phyloP scores from a whole-genome alignment of 2,329 filamentous ascomycete species.

The Alternaria gansuensis region DNA sequence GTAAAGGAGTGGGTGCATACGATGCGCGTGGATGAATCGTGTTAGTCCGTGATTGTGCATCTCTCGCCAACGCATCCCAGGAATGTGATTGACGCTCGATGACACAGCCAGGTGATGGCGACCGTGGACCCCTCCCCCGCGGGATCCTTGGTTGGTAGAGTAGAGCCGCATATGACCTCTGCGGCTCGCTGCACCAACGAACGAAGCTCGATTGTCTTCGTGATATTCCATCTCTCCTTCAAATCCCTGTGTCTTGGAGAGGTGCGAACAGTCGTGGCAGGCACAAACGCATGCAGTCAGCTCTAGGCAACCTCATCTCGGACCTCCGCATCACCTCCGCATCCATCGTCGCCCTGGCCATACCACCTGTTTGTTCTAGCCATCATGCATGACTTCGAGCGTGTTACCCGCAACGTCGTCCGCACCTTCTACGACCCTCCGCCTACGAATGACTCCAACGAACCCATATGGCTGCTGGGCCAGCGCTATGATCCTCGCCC shows the following conservation, averaged over 20 bases:
- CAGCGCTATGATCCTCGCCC: constrained; percentile 61
- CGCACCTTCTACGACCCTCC: constrained; percentile 93
- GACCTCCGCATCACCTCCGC: constrained; percentile 30
- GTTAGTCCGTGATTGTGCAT: background rate
- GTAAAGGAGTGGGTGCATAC: background rate
- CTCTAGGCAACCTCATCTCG: constrained; percentile 23
- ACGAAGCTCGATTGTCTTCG: background rate
- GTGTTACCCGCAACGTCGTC: constrained; percentile 79
- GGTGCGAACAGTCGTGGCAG: constrained; percentile 5
- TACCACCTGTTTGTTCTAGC: constrained; percentile 7
- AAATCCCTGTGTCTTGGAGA: background rate
- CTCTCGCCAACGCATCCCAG: constrained; percentile 1
- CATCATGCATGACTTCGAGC: constrained; percentile 74
- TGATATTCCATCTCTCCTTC: background rate
- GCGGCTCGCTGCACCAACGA: constrained; percentile 8
- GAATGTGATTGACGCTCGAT: constrained; percentile 10
- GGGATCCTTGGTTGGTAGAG: constrained; percentile 12
- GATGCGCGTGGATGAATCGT: constrained; percentile 1
- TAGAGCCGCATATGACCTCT: constrained; percentile 22
- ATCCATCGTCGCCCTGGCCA: constrained; percentile 18
- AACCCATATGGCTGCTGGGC: constrained; percentile 85
- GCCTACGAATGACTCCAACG: constrained; percentile 77
- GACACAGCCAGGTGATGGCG: constrained; percentile 21
- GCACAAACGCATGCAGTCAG: constrained; percentile 26
- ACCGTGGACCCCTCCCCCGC: constrained; percentile 18